A percentile compares a stretch with the other conserved stretches of the same genome.
phyloP scores from a whole-genome alignment of 805 yeast species.

The Myxozyma mucilagina region DNA sequence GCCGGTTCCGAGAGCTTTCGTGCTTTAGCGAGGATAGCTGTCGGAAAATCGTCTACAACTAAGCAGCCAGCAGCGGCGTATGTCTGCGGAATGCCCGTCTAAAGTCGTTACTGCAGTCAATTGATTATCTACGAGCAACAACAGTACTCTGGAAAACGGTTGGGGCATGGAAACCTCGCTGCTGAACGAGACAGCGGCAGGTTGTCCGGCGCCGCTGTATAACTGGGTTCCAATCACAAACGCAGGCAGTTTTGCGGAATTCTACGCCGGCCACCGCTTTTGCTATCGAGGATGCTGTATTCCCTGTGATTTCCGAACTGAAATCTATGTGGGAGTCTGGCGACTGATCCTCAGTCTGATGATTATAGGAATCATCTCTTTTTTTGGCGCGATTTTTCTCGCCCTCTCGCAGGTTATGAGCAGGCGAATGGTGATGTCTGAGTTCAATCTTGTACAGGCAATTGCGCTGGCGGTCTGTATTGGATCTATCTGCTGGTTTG shows the following conservation, averaged over 20 bases:
- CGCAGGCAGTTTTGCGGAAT: neutral
- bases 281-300: constrained; percentile 26
- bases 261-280: neutral
- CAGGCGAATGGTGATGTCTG: constrained; percentile 27
- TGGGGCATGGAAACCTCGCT: neutral
- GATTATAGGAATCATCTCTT: constrained; percentile 21
- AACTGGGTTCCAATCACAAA: constrained; percentile 12
- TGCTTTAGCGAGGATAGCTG: too few relatives aligned
- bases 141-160: too few relatives aligned
- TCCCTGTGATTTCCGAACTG: constrained; percentile 20
- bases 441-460: constrained; percentile 21
- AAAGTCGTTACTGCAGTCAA: too few relatives aligned
- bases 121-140: too few relatives aligned
- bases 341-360: constrained; percentile 8
- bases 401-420: constrained; percentile 21
- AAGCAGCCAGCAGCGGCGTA: too few relatives aligned
- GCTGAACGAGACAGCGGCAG: constrained; percentile 19
- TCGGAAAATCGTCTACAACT: too few relatives aligned
- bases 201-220: constrained; percentile 22
- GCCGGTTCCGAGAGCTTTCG: too few relatives aligned
- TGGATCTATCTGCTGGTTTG: constrained; percentile 17
- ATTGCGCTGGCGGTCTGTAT: constrained; percentile 10
- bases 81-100: too few relatives aligned
- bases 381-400: constrained; percentile 17
- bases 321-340: neutral